Evolutionary conservation across 257 asterid genomes (phyloP).

Genomic region (Ehretia macrophylla): DNA sequence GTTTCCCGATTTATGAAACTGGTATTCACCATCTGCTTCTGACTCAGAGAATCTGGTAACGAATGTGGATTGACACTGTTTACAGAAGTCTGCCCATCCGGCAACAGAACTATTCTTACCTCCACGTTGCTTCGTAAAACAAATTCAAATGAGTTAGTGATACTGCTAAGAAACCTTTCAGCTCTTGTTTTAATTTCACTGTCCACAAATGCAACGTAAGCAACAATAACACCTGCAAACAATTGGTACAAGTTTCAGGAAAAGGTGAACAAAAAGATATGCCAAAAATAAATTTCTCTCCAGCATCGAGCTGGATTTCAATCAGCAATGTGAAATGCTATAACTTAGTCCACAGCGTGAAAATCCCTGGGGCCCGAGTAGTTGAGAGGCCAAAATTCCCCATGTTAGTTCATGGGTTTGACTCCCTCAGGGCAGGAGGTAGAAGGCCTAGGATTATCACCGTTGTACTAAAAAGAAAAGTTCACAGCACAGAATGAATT

Average conservation of each 20-base stretch:
- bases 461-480: no score
- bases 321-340: no score
- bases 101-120: constrained; percentile 60
- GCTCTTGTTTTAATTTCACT: constrained; percentile 71
- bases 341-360: no score
- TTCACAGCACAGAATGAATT: no score
- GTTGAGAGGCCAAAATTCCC: no score
- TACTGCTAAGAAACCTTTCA: constrained; percentile 90
- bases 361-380: no score
- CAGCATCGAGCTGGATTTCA: no score
- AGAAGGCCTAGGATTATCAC: no score
- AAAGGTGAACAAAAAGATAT: not conserved
- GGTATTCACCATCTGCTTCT: constrained; percentile 20
- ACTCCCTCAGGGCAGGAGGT: no score
- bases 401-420: no score
- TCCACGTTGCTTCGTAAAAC: constrained; percentile 74
- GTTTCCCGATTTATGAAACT: constrained; percentile 13
- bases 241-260: not conserved
- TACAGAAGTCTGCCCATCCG: constrained; percentile 22
- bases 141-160: constrained; percentile 79
- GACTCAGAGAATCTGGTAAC: constrained; percentile 21
- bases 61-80: constrained; percentile 11
- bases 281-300: not conserved
- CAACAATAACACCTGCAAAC: constrained; percentile 71
- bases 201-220: constrained; percentile 73